Conservation (phyloP, 352 stramenopile species). For the Globisporangium ultimum region DNA sequence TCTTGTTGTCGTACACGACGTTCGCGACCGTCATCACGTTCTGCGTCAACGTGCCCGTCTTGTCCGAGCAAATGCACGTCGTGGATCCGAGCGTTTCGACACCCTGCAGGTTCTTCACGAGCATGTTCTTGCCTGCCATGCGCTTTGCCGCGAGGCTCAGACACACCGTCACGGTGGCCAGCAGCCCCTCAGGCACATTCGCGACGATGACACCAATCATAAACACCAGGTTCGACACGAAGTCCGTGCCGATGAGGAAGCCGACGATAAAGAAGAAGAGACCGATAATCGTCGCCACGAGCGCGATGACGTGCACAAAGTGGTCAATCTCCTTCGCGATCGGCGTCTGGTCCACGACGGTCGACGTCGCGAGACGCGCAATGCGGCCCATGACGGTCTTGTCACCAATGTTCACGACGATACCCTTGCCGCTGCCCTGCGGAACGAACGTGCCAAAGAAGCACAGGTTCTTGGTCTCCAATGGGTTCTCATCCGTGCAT, state of each 20-base stretch:
- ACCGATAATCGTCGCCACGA: constrained; percentile 50
- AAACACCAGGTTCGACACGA: constrained; percentile 86
- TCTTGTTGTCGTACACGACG: constrained; percentile 66
- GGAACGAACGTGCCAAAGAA: constrained; percentile 82
- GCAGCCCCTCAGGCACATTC: constrained; percentile 91
- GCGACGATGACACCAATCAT: constrained; percentile 96
- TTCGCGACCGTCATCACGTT: constrained; percentile 95
- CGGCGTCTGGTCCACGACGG: constrained; percentile 39
- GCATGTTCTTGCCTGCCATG: constrained; percentile 88
- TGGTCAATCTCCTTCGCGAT: constrained; percentile 69
- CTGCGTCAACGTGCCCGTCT: constrained; percentile 92
- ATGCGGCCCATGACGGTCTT: constrained; percentile 86
- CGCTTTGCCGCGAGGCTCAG: constrained; percentile 89
- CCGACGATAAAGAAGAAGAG: constrained; percentile 62
- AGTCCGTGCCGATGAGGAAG: constrained; percentile 46
- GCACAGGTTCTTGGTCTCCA: constrained; percentile 82
- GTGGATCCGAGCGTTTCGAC: constrained; percentile 92
- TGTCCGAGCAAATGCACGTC: constrained; percentile 94
- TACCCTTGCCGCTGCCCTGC: constrained; percentile 60
- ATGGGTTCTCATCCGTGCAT: constrained; percentile 71
- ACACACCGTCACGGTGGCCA: constrained; percentile 91
- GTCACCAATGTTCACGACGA: constrained; percentile 70
- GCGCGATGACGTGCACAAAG: constrained; percentile 66
- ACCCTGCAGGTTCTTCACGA: constrained; percentile 94
- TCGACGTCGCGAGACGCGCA: constrained; percentile 57